Conservation (phyloP, 495 filamentous ascomycete species). For the Neurospora sp. region DNA sequence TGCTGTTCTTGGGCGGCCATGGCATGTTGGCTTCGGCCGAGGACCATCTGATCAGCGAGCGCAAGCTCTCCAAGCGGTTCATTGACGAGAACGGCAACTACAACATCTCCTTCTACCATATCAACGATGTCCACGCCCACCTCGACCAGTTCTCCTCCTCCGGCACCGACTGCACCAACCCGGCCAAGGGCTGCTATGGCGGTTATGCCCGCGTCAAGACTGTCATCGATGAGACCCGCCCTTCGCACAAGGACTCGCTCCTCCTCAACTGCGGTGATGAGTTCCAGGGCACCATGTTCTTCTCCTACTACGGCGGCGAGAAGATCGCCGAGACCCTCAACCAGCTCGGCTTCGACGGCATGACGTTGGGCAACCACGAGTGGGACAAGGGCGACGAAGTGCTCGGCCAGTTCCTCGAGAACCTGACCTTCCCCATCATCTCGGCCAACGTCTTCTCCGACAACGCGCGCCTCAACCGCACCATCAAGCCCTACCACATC, state of each 20-base stretch:
- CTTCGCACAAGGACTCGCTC: conserved; percentile 42
- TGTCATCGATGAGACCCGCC: conserved; percentile 38
- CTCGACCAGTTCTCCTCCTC: conserved; percentile 46
- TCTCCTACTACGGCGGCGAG: conserved; percentile 47
- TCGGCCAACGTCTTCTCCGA: conserved; percentile 43
- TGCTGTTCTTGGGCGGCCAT: neutral
- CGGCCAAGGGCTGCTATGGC: conserved; percentile 44
- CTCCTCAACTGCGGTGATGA: conserved; percentile 49
- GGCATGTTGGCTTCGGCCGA: conserved; percentile 7
- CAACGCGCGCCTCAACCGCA: conserved; percentile 38
- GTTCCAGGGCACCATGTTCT: conserved; percentile 53
- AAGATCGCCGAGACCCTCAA: conserved; percentile 54
- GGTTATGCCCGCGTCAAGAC: conserved; percentile 47
- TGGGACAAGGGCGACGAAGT: conserved; percentile 44
- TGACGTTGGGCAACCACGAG: conserved; percentile 54
- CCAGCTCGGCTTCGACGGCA: conserved; percentile 46
- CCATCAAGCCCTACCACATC: conserved; percentile 48
- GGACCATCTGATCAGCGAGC: conserved; percentile 31
- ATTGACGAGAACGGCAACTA: conserved; percentile 41
- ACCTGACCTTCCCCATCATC: conserved; percentile 49
- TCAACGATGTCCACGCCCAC: conserved; percentile 54
- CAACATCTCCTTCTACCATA: conserved; percentile 52
- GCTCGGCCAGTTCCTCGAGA: conserved; percentile 41
- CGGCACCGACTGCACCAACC: conserved; percentile 43
- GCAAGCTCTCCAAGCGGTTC: conserved; percentile 36